These are phyloP conservation scores for Gynandropsis gynandra DNA, from an alignment of 345 rosid genomes.

Conservation along the genomic window DNA sequence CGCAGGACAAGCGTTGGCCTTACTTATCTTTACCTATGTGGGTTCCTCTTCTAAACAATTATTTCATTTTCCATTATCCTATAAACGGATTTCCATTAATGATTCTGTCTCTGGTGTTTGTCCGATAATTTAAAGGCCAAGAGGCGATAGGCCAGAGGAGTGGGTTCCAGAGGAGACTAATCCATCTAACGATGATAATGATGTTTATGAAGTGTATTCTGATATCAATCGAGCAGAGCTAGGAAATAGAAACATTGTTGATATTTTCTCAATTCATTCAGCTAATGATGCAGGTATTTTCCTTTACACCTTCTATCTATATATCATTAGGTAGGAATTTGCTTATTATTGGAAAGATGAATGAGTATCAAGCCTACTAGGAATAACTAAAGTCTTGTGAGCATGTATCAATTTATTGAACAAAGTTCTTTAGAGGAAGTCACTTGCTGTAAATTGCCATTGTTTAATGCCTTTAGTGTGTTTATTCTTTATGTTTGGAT, in stretches of 20 bases:
- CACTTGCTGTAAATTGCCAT: too few relatives aligned
- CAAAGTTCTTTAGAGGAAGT: too few relatives aligned
- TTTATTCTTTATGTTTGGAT: neutral
- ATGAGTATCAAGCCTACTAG: too few relatives aligned
- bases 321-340: neutral
- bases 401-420: too few relatives aligned
- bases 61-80: conserved; percentile 4
- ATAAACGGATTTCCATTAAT: conserved; percentile 6
- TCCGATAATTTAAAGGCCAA: conserved; percentile 35
- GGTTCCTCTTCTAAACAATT: conserved; percentile 22
- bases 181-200: conserved; percentile 26
- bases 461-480: too few relatives aligned
- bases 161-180: conserved; percentile 81
- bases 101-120: conserved; percentile 16
- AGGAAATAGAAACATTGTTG: conserved; percentile 49
- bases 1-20: conserved; percentile 96
- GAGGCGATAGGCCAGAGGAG: conserved; percentile 82
- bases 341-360: too few relatives aligned
- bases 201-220: conserved; percentile 34
- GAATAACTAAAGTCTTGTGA: too few relatives aligned
- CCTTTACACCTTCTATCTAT: conserved; percentile 2
- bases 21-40: conserved; percentile 81
- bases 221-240: conserved; percentile 40
- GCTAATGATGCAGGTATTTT: conserved; percentile 36
- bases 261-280: conserved; percentile 80